These are phyloP conservation scores for Nitzschia palea DNA, from an alignment of 108 stramenopile genomes.

Conservation along the genomic window DNA sequence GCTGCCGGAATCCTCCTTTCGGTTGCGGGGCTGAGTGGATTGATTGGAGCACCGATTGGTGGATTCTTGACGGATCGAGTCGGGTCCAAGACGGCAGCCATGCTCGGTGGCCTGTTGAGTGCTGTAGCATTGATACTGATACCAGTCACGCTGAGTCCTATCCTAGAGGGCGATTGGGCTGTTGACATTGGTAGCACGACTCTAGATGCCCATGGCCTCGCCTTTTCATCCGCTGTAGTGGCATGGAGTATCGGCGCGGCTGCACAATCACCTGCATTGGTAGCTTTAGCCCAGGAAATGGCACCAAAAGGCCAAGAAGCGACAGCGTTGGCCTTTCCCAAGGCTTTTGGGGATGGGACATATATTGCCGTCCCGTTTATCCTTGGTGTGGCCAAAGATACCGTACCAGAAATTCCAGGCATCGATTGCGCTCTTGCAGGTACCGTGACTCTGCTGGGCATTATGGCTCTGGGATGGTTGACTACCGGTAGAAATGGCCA, in stretches of 20 bases:
- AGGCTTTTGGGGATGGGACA: slow-evolving; percentile 70
- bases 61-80: slow-evolving; percentile 51
- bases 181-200: slow-evolving; percentile 1
- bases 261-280: slow-evolving; percentile 71
- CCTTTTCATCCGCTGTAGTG: slow-evolving; percentile 52
- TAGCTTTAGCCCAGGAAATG: slow-evolving; percentile 59
- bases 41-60: slow-evolving; percentile 68
- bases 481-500: background rate
- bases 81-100: slow-evolving; percentile 43
- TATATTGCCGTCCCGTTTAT: slow-evolving; percentile 74
- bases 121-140: slow-evolving; percentile 44
- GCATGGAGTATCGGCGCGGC: slow-evolving; percentile 59
- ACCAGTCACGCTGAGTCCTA: slow-evolving; percentile 47
- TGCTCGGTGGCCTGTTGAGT: slow-evolving; percentile 46
- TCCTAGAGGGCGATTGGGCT: background rate
- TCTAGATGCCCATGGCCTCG: slow-evolving; percentile 21
- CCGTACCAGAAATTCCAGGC: background rate
- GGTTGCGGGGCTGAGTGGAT: slow-evolving; percentile 63
- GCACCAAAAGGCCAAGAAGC: slow-evolving; percentile 61
- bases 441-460: slow-evolving; percentile 18
- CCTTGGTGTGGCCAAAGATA: slow-evolving; percentile 59
- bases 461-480: slow-evolving; percentile 5
- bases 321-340: slow-evolving; percentile 63
- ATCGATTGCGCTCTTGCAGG: slow-evolving; percentile 43
- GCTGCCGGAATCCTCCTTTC: slow-evolving; percentile 70